Evolutionary conservation across 495 filamentous ascomycete genomes (phyloP), one percentile per base, ranked within the genome.

Genomic region (Aspergillus sparsus): DNA sequence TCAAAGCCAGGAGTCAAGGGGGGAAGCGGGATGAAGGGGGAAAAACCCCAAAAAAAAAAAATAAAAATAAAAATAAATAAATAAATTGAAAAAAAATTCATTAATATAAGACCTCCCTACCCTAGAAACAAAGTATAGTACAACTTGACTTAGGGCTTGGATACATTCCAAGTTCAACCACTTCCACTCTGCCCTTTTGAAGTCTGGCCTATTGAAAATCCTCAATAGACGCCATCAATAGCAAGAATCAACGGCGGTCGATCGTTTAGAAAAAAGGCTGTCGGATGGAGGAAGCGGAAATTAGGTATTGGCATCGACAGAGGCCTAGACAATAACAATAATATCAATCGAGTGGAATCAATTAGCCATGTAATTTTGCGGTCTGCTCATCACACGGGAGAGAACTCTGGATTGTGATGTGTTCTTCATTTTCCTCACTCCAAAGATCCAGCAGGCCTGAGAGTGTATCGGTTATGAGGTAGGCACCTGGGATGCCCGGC

Each of bases 201-300:
- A 47, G 16, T 10, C 27, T 21, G 16, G 6, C 44, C 15, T 3
- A 47, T 5, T 16, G 35, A 56, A 47, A 33, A 46, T 42, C 39
- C 11, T 9, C 2, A 39, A 47, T 9, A 42, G 41, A 35, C 32
- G 53, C 32, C 39, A 56, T 56, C 53, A 45, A 16, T 45, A 3
- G 42, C 15, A 5, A 46, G 13, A 46, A 16, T 16, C 15, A 47
- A 47, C 44, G n/a, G n/a, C 5, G 44, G 44, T 18, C 44, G 44
- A 47, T 47, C 15, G 21, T 3, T 27, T 27, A 27, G 21, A 27
- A 27, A 1, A 27, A 27, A 27, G 21, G 3, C 21, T 27, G 1
- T 27, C 21, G 21, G 21, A 27, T 27, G 21, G 21, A 3, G 21
- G 21, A 27, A 3, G 21, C 21, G 21, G 21, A 27, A 27, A 27